Base-by-base conservation (phyloP, 495 filamentous ascomycete genomes). In the Aspergillus wentii region DNA sequence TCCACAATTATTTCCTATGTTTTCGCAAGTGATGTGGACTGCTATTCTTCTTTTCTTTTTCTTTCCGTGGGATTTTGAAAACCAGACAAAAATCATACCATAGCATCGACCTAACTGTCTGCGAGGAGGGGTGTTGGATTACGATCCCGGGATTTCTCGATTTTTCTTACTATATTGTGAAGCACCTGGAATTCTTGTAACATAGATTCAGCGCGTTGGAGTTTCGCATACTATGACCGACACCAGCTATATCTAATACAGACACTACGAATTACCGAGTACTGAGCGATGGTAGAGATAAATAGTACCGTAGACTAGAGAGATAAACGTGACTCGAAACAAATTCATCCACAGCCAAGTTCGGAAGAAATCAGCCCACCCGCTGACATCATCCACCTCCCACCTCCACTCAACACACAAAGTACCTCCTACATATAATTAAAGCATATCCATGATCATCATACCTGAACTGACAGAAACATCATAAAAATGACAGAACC, bases 321-420 rank as follows among this genome's bases (percentile, higher is more conserved):
- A n/a, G n/a, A n/a, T n/a, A n/a, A n/a, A n/a, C n/a, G n/a, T n/a
- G n/a, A n/a, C n/a, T n/a, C n/a, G n/a, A 30, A n/a, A 21, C 14
- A 1, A 19, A 38, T 17, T 30, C 23, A 30, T 34, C 30, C 19
- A n/a, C n/a, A n/a, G n/a, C n/a, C n/a, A n/a, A n/a, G n/a, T n/a
- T n/a, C n/a, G n/a, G 25, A 28, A 28, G 10, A 28, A 28, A 28
- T 28, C n/a, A 13, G 10, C 31, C 23, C 31, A 34, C 30, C 44
- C 51, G 57, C 62, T 66, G 62, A 66, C 62, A 66, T 66, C 62
- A 66, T 58, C 52, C 47, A 11, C 41, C 35, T 40, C 30, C 43
- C n/a, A 18, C 26, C 18, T n/a, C 4, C n/a, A 21, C 25, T 11
- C 39, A 8, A 37, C 30, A 25, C 23, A 17, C 26, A 40, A 45